Evolutionary conservation across 2,329 filamentous ascomycete species (phyloP).

Genomic region (Cladophialophora psammophila): DNA sequence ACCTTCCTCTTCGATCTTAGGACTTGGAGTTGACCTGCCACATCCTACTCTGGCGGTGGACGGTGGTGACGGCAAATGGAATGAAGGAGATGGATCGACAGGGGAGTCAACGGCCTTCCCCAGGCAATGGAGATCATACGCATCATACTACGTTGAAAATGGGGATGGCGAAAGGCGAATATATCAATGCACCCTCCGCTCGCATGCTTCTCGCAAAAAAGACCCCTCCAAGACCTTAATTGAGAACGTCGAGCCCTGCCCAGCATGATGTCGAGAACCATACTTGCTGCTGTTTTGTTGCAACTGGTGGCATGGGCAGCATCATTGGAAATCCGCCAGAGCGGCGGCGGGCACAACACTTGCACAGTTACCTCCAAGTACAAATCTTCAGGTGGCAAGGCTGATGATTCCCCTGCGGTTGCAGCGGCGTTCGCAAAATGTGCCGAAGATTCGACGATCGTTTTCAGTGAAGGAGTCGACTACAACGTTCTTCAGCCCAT

Average conservation of each 20-base stretch:
- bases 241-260: no score
- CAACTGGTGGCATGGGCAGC: background rate
- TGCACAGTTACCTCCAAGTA: conserved; percentile 38
- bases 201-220: no score
- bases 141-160: background rate
- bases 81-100: no score
- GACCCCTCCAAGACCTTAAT: no score
- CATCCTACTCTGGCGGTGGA: no score
- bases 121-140: background rate
- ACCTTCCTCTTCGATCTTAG: background rate
- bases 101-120: background rate
- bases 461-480: conserved; percentile 51
- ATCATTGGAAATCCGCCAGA: conserved; percentile 3
- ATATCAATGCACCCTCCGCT: background rate
- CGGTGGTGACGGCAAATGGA: no score
- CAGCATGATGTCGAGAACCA: conserved; percentile 1
- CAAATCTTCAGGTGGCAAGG: conserved; percentile 46
- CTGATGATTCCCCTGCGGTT: conserved; percentile 53
- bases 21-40: background rate
- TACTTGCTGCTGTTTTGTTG: background rate
- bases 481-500: conserved; percentile 55
- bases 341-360: conserved; percentile 3
- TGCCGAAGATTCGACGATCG: conserved; percentile 45
- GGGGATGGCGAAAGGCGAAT: background rate
- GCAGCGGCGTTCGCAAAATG: conserved; percentile 49